Conservation (phyloP, 139 green algal species). For the Chlamydomonas sp. region DNA sequence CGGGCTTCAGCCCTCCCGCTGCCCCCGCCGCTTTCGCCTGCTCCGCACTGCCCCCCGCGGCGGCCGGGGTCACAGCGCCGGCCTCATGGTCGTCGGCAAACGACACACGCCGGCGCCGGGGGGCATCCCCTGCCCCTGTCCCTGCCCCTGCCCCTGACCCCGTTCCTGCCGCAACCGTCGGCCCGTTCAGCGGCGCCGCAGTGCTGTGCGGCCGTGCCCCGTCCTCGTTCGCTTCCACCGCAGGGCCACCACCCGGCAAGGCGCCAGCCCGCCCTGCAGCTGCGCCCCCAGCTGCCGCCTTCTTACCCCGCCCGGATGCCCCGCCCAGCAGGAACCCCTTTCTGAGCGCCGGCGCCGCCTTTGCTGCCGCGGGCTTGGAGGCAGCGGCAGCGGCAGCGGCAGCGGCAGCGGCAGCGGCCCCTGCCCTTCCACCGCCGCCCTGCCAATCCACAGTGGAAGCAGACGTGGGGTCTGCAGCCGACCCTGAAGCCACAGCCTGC, state of each 20-base stretch:
- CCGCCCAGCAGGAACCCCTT: conserved; percentile 47
- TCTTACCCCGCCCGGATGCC: neutral
- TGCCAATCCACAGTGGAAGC: too few species aligned
- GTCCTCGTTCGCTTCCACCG: too few species aligned
- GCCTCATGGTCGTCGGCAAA: neutral
- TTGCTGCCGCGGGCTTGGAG: neutral
- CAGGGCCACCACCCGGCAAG: too few species aligned
- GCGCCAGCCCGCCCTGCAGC: neutral
- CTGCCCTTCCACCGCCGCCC: too few species aligned
- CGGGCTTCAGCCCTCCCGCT: neutral
- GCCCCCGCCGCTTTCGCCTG: neutral
- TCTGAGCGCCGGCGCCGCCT: conserved; percentile 23
- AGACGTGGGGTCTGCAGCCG: too few species aligned
- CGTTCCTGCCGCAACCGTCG: neutral
- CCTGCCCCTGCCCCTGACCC: too few species aligned
- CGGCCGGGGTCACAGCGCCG: neutral
- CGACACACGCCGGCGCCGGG: neutral
- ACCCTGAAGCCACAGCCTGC: too few species aligned
- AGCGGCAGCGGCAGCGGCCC: too few species aligned
- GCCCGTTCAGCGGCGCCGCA: too few species aligned
- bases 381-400: too few species aligned
- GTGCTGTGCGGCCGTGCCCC: too few species aligned
- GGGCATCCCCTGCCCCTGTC: neutral
- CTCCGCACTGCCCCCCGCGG: neutral
- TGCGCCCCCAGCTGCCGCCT: neutral